Base-by-base conservation (phyloP, 176 grass and related monocot genomes). In the Triticum turgidum region DNA sequence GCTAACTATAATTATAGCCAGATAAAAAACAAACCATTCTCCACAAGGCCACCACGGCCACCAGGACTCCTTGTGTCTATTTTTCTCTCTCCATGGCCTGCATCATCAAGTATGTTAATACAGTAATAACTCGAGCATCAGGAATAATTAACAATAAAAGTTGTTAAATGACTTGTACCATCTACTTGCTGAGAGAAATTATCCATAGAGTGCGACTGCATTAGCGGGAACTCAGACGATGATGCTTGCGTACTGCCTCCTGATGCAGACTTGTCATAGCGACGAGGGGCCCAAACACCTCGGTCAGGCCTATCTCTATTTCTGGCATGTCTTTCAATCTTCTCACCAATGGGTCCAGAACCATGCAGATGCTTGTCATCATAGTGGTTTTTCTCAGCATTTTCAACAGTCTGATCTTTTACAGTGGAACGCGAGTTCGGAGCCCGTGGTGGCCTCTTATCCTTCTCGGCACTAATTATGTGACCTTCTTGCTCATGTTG, bases 231-330 rank as follows among this genome's bases (percentile, higher is more conserved):
- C 4, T 95, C 91, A 80, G 94, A 82, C 2, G 88, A 86, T 12
- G 76, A 85, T n/a, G 75, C 51, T 75, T 84, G 88, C 7, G 37
- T 61, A 83, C 76, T 52, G 83, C 80, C 86, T 38, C 39, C 88
- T 71, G 83, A 71, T 82, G 76, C 78, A 79, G 89, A 85, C 71
- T 87, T 96, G 39, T 94, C 94, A 84, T 93, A 86, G 61, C 91
- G 86, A 47, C 92, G 92, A 88, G 92, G 94, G 59, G 97, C 82
- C 97, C 97, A 97, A 72, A 96, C 90, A 79, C 93, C 89, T 78
- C 91, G 90, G 87, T 96, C 97, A 61, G 92, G 90, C 80, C 90
- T 96, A 61, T 99, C 97, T 94, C 90, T 96, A 86, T 94, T 93
- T 77, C 94, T 94, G 45, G 86, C 82, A 54, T 89, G 91, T 68